A percentile compares a stretch with the other conserved stretches of the same genome.
Conservation (phyloP, 2,329 filamentous ascomycete genomes). For the Epichloe gansuensis region DNA sequence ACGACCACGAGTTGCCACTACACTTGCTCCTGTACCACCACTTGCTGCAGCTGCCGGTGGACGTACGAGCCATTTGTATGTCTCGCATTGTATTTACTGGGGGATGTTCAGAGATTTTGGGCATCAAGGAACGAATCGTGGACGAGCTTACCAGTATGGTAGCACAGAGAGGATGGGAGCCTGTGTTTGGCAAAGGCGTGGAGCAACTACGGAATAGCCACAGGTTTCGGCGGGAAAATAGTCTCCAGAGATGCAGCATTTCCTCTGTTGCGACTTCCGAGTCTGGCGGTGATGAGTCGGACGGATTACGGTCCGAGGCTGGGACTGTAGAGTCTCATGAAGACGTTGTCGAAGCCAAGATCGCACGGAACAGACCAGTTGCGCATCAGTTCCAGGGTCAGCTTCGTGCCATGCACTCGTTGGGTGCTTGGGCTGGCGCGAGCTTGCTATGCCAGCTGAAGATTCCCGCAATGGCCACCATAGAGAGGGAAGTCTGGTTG, state of each 20-base stretch:
- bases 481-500: slow-evolving; percentile 60
- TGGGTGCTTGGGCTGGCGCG: slow-evolving; percentile 64
- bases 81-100: slow-evolving; percentile 79
- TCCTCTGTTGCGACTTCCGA: slow-evolving; percentile 13
- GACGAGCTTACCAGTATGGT: slow-evolving; percentile 60
- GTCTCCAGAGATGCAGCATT: slow-evolving; percentile 9
- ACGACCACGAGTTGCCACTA: slow-evolving; percentile 77
- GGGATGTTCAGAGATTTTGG: slow-evolving; percentile 65
- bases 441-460: slow-evolving; percentile 58
- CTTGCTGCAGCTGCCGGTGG: slow-evolving; percentile 63
- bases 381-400: slow-evolving; percentile 39
- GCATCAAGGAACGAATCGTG: slow-evolving; percentile 64
- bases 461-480: slow-evolving; percentile 52
- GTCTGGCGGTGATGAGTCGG: slow-evolving; percentile 13
- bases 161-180: slow-evolving; percentile 60
- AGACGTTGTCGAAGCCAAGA: slow-evolving; percentile 24
- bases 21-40: slow-evolving; percentile 64
- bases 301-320: slow-evolving; percentile 11
- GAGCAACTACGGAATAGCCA: slow-evolving; percentile 37
- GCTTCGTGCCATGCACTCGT: slow-evolving; percentile 52
- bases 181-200: slow-evolving; percentile 56
- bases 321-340: slow-evolving; percentile 14
- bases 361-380: slow-evolving; percentile 20
- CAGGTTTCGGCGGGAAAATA: slow-evolving; percentile 22
- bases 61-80: slow-evolving; percentile 77